Percentiles rank a stretch among this genome's conserved stretches.
These are phyloP conservation scores for Lanmaoa rubissima DNA, from an alignment of 768 basidiomycete species.

Conservation along the genomic window DNA sequence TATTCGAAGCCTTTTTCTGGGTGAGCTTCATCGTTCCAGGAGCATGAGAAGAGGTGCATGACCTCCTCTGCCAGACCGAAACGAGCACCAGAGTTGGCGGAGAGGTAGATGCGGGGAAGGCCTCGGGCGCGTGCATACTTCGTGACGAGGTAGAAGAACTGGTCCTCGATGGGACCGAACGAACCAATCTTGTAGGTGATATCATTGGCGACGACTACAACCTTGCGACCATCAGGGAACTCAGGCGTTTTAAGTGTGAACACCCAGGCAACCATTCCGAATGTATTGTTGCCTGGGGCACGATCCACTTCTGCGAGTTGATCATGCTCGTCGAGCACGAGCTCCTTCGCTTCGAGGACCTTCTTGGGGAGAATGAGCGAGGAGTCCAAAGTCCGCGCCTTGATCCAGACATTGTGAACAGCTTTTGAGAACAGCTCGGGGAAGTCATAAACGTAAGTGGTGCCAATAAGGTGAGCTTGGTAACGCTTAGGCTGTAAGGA, in stretches of 20 bases:
- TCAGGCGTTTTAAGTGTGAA: conserved; percentile 92
- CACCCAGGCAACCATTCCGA: conserved; percentile 98
- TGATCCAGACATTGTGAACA: conserved; percentile 88
- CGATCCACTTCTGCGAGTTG: conserved; percentile 88
- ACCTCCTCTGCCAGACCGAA: conserved; percentile 95
- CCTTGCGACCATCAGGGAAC: conserved; percentile 82
- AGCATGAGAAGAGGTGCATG: conserved; percentile 81
- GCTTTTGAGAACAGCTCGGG: conserved; percentile 98
- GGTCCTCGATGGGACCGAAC: conserved; percentile 93
- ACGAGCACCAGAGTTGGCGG: conserved; percentile 98
- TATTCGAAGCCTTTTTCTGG: conserved; percentile 97
- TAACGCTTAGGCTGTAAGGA: conserved; percentile 98
- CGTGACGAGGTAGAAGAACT: conserved; percentile 94
- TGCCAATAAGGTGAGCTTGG: conserved; percentile 97
- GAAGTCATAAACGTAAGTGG: conserved; percentile 99
- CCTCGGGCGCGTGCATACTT: conserved; percentile 89
- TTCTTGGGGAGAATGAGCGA: conserved; percentile 72
- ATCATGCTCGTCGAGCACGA: conserved; percentile 92
- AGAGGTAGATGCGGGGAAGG: conserved; percentile 93
- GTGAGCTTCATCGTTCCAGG: conserved; percentile 78
- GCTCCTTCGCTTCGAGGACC: conserved; percentile 80
- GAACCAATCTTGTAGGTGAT: conserved; percentile 99
- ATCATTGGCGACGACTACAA: conserved; percentile 93
- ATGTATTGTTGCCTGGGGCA: conserved; percentile 89
- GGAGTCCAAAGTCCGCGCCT: conserved; percentile 61